Base-by-base conservation (phyloP, 1,139 yeast species). In the Yamadazyma oceani region DNA sequence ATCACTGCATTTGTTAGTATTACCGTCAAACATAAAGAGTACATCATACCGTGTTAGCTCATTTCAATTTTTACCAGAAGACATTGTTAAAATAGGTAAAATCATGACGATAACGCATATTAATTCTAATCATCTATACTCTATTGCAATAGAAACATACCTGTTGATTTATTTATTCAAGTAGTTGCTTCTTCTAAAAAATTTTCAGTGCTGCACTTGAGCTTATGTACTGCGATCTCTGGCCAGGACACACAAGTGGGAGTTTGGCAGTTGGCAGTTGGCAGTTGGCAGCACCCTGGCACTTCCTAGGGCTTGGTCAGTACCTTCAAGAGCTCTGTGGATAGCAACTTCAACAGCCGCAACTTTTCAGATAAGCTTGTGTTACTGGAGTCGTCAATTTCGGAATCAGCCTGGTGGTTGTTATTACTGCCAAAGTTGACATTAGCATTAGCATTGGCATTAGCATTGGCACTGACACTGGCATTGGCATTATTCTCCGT, bases 51-150 rank as follows among this genome's bases (percentile, higher is more conserved):
- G 70, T 65, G 71, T 66, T 66, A 48, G 69, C 51, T 65, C 67
- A 66, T 66, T 66, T 66, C 72, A 60, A 44, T 31, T 57, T 54
- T 43, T 50, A 48, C 54, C 67, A 59, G 38, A 52, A 60, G 59
- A 56, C 65, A 54, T 58, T 55, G 62, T 54, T 45, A 27, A 47
- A 51, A 45, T 43, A 59, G 64, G 54, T 46, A 42, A 47, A 54
- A 55, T 65, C 70, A 66, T 64, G 72, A 66, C 70, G 69, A 66
- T 66, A 66, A 66, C 72, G 72, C 72, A 65, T 58, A 50, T 49
- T 46, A 32, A n/a, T 47, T 34, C 50, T 57, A 57, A 57, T 57
- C 62, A 57, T 57, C 12, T 44, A 45, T 42, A 44, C 47, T 40
- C 25, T 23, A 16, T 19, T 19, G 8, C 8, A 19, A 6, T 19